Evolutionary conservation across 805 yeast genomes (phyloP), one percentile per base, ranked within the genome.

Genomic region (Myxozyma nipponensis): DNA sequence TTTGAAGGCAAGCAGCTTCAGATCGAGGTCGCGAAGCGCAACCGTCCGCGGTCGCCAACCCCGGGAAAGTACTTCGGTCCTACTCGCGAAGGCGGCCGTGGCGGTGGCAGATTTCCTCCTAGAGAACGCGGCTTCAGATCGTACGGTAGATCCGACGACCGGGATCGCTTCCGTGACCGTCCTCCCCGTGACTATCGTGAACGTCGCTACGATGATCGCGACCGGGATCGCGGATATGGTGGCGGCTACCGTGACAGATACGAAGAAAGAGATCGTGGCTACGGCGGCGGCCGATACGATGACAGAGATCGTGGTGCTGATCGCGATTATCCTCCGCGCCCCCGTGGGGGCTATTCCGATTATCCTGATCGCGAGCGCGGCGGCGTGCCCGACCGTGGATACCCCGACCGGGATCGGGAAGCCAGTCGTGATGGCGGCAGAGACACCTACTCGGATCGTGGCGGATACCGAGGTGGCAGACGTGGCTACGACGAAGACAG

Each of bases 1-100:
- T 48, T 75, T 4, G 75, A 72, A 15, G 73, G 74, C 23, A 64
- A 71, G 42, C 65, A 75, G 3, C 68, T 77, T 38, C 47, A 52
- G 55, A 70, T 77, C 15, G 79, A 77, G 9, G 61, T 66, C 18
- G 78, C 79, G 22, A 69, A 72, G 35, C 73, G 76, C 21, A 61
- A 62, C 51, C 57, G 70, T 13, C 67, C 71, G 19, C 62, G 71
- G 28, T 64, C 70, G 10, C 72, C 71, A 10, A 67, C 71, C 2
- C 71, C 72, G 5, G 71, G 71, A 34, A 63, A 62, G 49, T 67
- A 67, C 57, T 63, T 59, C 48, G 71, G 71, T 7, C 66, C 57
- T 23, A 42, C 36, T 24, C 32, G 24, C 10, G 15, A 10, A 3
- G 23, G 37, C 25, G 30, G 1, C 28, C 7, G 10, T 4, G 19